A percentile compares a stretch with the other conserved stretches of the same genome.
Conservation (phyloP, 164 flowering plant genomes). For the Vitis riparia region DNA sequence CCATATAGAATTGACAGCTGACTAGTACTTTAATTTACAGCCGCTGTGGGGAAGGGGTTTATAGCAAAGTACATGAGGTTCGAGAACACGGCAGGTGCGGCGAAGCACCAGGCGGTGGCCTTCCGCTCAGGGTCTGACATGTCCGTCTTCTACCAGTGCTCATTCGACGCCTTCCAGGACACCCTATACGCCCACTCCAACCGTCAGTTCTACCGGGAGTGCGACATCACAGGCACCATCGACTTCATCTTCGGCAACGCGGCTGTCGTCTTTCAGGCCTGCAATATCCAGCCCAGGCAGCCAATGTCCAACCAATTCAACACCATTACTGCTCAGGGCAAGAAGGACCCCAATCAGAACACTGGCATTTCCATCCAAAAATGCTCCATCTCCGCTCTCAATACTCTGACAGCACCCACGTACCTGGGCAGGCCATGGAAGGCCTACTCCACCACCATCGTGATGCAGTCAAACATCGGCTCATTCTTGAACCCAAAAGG, state of each 20-base stretch:
- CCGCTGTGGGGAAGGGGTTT: slow-evolving; percentile 64
- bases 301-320: slow-evolving; percentile 57
- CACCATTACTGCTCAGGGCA: slow-evolving; percentile 88
- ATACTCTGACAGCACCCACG: slow-evolving; percentile 40
- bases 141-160: slow-evolving; percentile 60
- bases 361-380: slow-evolving; percentile 70
- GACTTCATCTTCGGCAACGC: slow-evolving; percentile 88
- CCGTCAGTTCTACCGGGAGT: slow-evolving; percentile 80
- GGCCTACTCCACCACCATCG: slow-evolving; percentile 62
- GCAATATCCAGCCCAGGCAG: slow-evolving; percentile 69
- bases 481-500: slow-evolving; percentile 51
- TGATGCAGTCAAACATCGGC: slow-evolving; percentile 62
- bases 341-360: slow-evolving; percentile 64
- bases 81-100: slow-evolving; percentile 71
- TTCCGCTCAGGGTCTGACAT: slow-evolving; percentile 63
- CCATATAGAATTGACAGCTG: neutral
- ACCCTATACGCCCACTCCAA: slow-evolving; percentile 78
- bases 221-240: slow-evolving; percentile 69
- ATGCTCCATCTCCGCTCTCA: slow-evolving; percentile 37
- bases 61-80: slow-evolving; percentile 66
- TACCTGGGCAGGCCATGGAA: slow-evolving; percentile 94
- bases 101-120: slow-evolving; percentile 85
- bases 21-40: slow-evolving; percentile 26
- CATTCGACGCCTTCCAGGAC: slow-evolving; percentile 74
- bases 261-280: slow-evolving; percentile 64